A percentile compares a stretch with the other conserved stretches of the same genome.
phyloP scores from a whole-genome alignment of 331 rosid species.

The Dryas integrifolia region DNA sequence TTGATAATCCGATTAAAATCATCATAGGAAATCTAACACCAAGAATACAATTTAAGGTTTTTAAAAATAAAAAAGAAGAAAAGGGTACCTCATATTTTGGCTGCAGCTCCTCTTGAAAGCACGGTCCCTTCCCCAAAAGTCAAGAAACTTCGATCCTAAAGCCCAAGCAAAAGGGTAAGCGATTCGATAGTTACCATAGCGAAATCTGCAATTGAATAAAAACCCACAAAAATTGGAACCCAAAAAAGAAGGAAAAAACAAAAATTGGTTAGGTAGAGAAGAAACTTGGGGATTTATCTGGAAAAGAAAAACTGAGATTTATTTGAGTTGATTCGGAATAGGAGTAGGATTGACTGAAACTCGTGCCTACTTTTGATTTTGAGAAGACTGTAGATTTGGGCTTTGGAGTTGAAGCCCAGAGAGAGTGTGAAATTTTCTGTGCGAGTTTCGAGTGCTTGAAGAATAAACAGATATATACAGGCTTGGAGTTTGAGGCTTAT shows the following conservation, averaged over 20 bases:
- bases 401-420: constrained; percentile 10
- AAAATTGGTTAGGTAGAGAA: background rate
- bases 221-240: background rate
- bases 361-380: background rate
- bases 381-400: constrained; percentile 7
- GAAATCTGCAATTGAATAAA: background rate
- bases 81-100: constrained; percentile 23
- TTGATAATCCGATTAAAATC: background rate
- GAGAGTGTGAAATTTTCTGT: background rate
- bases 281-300: constrained; percentile 6
- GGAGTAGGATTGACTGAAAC: constrained; percentile 10
- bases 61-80: background rate
- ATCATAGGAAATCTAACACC: background rate
- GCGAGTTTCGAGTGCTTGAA: background rate
- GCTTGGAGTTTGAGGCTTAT: no score
- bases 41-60: background rate
- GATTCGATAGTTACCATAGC: constrained; percentile 20
- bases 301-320: background rate
- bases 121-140: constrained; percentile 5
- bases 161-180: constrained; percentile 19
- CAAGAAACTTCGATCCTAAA: constrained; percentile 11
- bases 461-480: no score
- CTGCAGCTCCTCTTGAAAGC: constrained; percentile 1
- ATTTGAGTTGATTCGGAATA: background rate
- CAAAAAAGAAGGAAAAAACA: background rate